Conservation (phyloP, 345 rosid genomes). For the Gossypium thurberi region DNA sequence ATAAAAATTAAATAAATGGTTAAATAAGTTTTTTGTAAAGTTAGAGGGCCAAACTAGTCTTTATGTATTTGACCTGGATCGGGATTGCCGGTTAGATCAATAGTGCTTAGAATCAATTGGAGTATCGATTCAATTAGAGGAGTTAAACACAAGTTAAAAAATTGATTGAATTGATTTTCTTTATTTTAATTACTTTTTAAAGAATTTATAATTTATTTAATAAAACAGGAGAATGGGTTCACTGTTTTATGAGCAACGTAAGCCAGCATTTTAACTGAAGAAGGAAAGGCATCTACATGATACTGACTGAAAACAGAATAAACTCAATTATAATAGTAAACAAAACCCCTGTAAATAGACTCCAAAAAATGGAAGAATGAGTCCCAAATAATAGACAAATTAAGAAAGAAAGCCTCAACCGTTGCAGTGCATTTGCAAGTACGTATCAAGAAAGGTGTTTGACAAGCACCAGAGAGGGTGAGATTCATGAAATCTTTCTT, state of each 20-base stretch:
- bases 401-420: not conserved
- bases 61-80: too few species aligned
- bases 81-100: too few species aligned
- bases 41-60: too few species aligned
- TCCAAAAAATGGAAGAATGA: not conserved
- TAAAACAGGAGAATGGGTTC: too few species aligned
- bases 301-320: not conserved
- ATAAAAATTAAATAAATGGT: too few species aligned
- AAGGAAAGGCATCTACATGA: not conserved
- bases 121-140: too few species aligned
- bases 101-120: too few species aligned
- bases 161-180: too few species aligned
- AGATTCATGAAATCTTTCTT: not conserved
- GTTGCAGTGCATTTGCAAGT: not conserved
- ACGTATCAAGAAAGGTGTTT: not conserved
- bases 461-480: not conserved
- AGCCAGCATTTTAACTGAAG: not conserved
- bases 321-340: not conserved
- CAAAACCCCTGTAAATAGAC: not conserved
- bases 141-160: too few species aligned
- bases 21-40: too few species aligned
- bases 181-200: too few species aligned
- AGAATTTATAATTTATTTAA: too few species aligned
- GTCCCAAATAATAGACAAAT: not conserved
- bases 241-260: not conserved